Conservation (phyloP, 1,284 basidiomycete genomes). For the Flammula alnicola region DNA sequence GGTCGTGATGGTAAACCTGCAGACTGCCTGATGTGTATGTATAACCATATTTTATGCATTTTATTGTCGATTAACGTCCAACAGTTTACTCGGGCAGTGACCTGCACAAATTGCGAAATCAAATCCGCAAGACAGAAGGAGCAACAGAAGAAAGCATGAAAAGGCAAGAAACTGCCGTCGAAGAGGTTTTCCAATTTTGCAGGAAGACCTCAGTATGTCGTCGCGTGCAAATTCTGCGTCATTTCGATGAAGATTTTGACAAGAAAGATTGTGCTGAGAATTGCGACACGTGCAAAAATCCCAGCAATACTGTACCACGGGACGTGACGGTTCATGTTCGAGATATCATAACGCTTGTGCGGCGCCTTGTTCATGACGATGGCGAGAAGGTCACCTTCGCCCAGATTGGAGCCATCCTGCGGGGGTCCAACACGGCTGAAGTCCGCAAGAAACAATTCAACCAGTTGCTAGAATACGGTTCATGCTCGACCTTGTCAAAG, state of each 20-base stretch:
- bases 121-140: slow-evolving; percentile 43
- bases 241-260: slow-evolving; percentile 72
- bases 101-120: slow-evolving; percentile 38
- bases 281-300: slow-evolving; percentile 78
- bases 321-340: slow-evolving; percentile 61
- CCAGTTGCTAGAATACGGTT: slow-evolving; percentile 53
- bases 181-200: slow-evolving; percentile 72
- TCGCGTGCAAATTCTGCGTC: slow-evolving; percentile 80
- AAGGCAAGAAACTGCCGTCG: slow-evolving; percentile 42
- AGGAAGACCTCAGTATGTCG: slow-evolving; percentile 86
- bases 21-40: slow-evolving; percentile 51
- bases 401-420: slow-evolving; percentile 61
- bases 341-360: slow-evolving; percentile 57
- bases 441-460: slow-evolving; percentile 57
- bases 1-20: slow-evolving; percentile 52
- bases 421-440: slow-evolving; percentile 59
- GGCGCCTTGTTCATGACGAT: slow-evolving; percentile 41
- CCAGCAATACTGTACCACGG: slow-evolving; percentile 42
- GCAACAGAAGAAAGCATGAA: slow-evolving; percentile 38
- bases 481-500: slow-evolving; percentile 51
- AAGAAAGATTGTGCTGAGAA: slow-evolving; percentile 57
- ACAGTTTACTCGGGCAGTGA: slow-evolving; percentile 46
- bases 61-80: background rate
- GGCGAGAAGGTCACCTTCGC: slow-evolving; percentile 48
- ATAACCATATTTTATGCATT: background rate